Percentiles rank a stretch among this genome's conserved stretches.
Evolutionary conservation across 768 basidiomycete genomes (phyloP).

Genomic region (Termitomyces sp.): DNA sequence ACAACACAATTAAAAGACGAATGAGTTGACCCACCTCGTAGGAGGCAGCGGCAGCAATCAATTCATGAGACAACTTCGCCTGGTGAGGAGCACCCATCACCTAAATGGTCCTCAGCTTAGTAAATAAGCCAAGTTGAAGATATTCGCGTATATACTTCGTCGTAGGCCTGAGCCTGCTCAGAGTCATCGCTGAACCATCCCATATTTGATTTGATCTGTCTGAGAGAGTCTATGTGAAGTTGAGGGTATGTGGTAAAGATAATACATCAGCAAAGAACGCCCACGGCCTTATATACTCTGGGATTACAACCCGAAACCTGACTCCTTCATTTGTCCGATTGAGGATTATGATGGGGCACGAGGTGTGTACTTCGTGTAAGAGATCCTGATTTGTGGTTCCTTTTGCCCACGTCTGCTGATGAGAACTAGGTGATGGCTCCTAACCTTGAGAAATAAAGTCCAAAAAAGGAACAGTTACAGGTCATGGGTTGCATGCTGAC

Average conservation of each 20-base stretch:
- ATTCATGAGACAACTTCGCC: slow-evolving; percentile 56
- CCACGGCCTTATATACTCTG: background rate
- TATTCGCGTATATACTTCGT: slow-evolving; percentile 23
- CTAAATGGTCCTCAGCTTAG: slow-evolving; percentile 20
- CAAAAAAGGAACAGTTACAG: background rate
- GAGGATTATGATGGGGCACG: background rate
- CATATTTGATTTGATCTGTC: slow-evolving; percentile 22
- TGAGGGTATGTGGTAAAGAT: background rate
- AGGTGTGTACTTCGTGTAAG: background rate
- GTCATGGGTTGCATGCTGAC: background rate
- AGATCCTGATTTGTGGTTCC: background rate
- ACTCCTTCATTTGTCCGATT: background rate
- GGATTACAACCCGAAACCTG: background rate
- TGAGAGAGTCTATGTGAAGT: background rate
- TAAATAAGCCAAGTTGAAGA: background rate
- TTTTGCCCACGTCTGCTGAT: background rate
- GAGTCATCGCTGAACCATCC: slow-evolving; percentile 37
- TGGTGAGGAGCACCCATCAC: slow-evolving; percentile 46
- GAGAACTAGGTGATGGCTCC: background rate
- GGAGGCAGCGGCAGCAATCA: slow-evolving; percentile 61
- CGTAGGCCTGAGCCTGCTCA: slow-evolving; percentile 34
- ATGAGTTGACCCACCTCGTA: slow-evolving; percentile 40
- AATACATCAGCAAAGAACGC: background rate
- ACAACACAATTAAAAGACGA: background rate
- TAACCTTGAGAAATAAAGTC: no score